phyloP scores from a whole-genome alignment of 768 basidiomycete species.

The Lactarius trivialis region DNA sequence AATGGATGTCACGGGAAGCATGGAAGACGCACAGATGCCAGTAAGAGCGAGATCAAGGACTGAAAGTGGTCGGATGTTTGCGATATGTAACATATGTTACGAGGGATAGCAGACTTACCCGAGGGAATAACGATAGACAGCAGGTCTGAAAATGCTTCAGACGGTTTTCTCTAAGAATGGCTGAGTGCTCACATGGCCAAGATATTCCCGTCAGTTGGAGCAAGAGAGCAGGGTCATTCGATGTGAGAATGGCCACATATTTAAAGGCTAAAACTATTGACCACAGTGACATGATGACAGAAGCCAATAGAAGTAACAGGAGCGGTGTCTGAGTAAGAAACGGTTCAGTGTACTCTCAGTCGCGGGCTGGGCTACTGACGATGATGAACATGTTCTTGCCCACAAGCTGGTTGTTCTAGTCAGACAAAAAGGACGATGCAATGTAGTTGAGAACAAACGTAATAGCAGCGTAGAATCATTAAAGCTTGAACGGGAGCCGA shows the following conservation, averaged over 20 bases:
- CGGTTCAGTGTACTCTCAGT: neutral
- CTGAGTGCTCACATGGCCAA: conserved; percentile 3
- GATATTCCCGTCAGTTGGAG: neutral
- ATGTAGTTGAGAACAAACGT: conserved; percentile 4
- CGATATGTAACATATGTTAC: neutral
- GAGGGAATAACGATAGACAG: neutral
- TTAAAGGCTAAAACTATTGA: neutral
- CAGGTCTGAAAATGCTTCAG: neutral
- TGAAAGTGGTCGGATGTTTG: neutral
- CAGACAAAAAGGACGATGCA: neutral
- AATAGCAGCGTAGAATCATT: conserved; percentile 14
- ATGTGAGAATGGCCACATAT: too few relatives aligned
- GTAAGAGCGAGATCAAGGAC: neutral
- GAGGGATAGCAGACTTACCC: neutral
- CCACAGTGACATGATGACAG: neutral
- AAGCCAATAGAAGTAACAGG: conserved; percentile 2
- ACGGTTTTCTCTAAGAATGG: neutral
- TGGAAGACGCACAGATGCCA: neutral
- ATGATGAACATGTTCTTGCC: conserved; percentile 3
- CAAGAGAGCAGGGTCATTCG: neutral
- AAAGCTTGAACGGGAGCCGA: conserved; percentile 6
- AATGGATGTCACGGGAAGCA: neutral
- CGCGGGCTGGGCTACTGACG: neutral
- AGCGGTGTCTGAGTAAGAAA: conserved; percentile 1
- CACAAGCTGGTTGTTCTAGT: neutral